Conservation (phyloP, 306 rosid species). For the Vigna unguiculata region DNA sequence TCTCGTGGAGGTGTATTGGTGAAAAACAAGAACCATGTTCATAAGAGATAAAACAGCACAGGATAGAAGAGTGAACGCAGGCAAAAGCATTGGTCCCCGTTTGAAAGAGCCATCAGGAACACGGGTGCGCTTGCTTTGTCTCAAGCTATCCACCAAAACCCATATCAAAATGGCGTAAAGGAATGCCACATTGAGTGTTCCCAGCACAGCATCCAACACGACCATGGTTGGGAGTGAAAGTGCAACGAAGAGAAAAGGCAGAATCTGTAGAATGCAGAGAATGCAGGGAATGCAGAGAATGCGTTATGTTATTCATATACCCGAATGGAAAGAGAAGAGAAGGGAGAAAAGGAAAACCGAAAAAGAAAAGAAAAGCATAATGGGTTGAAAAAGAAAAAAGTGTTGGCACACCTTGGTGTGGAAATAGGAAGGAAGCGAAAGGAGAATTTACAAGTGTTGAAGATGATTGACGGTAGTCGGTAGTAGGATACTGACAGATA, state of each 20-base stretch:
- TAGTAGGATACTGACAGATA: not conserved
- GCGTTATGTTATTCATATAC: not conserved
- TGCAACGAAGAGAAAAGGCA: not conserved
- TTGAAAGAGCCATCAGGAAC: constrained; percentile 18
- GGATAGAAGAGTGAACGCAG: constrained; percentile 41
- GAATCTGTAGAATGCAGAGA: not conserved
- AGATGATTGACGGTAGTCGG: not conserved
- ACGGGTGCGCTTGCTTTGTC: constrained; percentile 36
- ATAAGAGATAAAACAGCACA: constrained; percentile 53
- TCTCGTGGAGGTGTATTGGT: constrained; percentile 45
- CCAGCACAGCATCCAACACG: constrained; percentile 51
- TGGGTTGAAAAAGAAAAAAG: not conserved
- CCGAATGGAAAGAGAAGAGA: not conserved
- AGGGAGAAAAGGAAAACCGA: not conserved
- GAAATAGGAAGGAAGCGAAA: not conserved
- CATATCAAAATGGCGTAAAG: constrained; percentile 57
- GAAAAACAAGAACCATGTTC: constrained; percentile 54
- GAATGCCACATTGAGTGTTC: constrained; percentile 57
- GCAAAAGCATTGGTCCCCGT: constrained; percentile 32
- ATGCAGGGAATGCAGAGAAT: not conserved
- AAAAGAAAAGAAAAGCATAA: not conserved
- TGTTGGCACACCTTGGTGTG: not conserved
- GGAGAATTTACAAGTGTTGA: constrained; percentile 4
- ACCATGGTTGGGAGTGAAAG: not conserved
- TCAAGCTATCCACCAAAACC: constrained; percentile 60